Percentiles rank a stretch among this genome's conserved stretches.
Conservation (phyloP, 2,329 filamentous ascomycete genomes). For the Tolypocladium tundrense region DNA sequence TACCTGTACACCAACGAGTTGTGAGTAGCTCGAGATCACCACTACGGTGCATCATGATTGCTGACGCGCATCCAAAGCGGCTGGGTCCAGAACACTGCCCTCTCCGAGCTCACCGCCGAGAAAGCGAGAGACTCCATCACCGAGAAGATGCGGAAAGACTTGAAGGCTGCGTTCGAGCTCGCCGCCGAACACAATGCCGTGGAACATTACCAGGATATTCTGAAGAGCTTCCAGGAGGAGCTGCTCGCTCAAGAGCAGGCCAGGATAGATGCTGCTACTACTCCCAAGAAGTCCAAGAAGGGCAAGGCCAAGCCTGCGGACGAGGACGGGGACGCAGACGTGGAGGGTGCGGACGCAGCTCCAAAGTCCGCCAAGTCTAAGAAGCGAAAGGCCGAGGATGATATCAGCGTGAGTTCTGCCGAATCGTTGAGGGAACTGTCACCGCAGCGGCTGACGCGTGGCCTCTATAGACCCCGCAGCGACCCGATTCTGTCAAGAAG, state of each 20-base stretch:
- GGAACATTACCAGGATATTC: constrained; percentile 71
- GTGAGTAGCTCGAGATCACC: constrained; percentile 47
- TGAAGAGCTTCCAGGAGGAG: constrained; percentile 60
- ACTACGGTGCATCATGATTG: constrained; percentile 2
- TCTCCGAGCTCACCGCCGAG: constrained; percentile 66
- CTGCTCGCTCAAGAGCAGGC: constrained; percentile 45
- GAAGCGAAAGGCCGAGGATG: constrained; percentile 86
- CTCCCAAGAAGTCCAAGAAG: constrained; percentile 31
- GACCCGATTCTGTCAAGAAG: constrained; percentile 55
- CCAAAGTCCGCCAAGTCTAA: constrained; percentile 51
- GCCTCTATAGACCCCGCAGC: constrained; percentile 41
- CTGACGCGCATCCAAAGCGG: constrained; percentile 44
- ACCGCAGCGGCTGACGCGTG: constrained; percentile 5
- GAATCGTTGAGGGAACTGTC: too few species aligned
- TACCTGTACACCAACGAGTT: constrained; percentile 94
- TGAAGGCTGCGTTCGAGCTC: constrained; percentile 70
- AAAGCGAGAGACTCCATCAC: constrained; percentile 59
- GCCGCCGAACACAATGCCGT: constrained; percentile 71
- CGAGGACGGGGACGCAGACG: constrained; percentile 49
- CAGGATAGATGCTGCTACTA: constrained; percentile 29
- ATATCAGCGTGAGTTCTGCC: constrained; percentile 36
- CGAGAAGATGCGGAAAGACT: constrained; percentile 69
- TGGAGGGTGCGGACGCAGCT: constrained; percentile 50
- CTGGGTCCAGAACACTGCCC: constrained; percentile 80
- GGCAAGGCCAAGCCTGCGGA: constrained; percentile 41